phyloP scores from a whole-genome alignment of 179 eudicot species.

The Beta macrorhiza region DNA sequence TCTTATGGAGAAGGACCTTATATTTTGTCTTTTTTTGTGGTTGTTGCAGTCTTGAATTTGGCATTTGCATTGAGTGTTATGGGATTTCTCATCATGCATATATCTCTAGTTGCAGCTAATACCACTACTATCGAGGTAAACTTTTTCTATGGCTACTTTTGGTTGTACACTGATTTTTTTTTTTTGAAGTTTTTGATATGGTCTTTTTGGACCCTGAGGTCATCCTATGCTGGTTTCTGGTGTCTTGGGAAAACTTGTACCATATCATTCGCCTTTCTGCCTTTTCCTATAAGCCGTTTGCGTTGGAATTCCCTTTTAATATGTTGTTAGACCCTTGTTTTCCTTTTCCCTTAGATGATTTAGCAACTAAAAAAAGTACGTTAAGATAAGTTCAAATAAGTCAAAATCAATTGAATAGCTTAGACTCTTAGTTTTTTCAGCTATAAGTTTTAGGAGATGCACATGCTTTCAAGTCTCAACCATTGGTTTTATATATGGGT shows the following conservation, averaged over 20 bases:
- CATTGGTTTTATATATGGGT: neutral
- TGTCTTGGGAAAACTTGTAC: neutral
- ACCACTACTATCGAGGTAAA: constrained; percentile 91
- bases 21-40: constrained; percentile 28
- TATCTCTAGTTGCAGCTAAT: constrained; percentile 73
- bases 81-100: constrained; percentile 94
- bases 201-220: neutral
- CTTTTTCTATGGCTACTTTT: neutral
- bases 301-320: neutral
- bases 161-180: neutral
- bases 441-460: neutral
- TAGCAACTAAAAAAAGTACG: neutral
- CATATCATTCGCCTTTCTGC: neutral
- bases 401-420: no score
- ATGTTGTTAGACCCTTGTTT: neutral
- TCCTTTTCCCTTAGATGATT: neutral
- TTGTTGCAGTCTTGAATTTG: constrained; percentile 62
- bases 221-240: neutral
- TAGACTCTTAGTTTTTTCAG: neutral
- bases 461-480: neutral
- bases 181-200: no score
- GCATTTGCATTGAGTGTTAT: constrained; percentile 87
- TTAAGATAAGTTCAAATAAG: no score
- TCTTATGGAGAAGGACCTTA: constrained; percentile 11
- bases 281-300: neutral